Evolutionary conservation across 2,329 filamentous ascomycete species (phyloP), one percentile per base, ranked within the genome.

Genomic region (Epichloe festucae): DNA sequence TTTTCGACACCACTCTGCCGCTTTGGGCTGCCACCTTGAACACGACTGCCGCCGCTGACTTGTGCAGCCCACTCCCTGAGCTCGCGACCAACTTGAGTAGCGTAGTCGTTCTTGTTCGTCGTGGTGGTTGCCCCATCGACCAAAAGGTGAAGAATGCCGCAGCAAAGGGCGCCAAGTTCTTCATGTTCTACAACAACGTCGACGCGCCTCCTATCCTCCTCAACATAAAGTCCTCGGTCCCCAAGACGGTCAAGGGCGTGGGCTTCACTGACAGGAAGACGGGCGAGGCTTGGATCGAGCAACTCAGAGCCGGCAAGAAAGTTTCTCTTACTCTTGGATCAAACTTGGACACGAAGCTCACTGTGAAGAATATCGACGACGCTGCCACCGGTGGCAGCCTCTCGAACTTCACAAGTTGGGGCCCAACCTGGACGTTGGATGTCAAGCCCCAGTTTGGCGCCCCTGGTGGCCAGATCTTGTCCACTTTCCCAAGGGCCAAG

Each of bases 161-260:
- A 21, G 65, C 4, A 5, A 70, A 70, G 44, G 81, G 81, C 8
- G 81, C 78, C 48, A 73, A 75, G 59, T 82, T 82, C 55, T 64
- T 85, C 52, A 65, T 84, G 58, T 68, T 81, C 58, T 84, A 83
- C 64, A 82, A 83, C 69, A 78, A 76, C 55, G 55, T 52, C 23
- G 27, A 31, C 27, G 27, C 27, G 27, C 27, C 27, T 31, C 27
- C 27, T 4, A 31, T 3, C 27, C 3, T 31, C 8, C 8, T 31
- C 27, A 3, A 10, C 27, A 4, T 31, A 1, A 1, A 31, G 27
- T 0, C 27, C 27, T 10, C 8, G 27, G 27, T 11, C 27, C 27
- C 27, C 27, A 11, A 31, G 27, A 31, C 27, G 27, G 27, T 31
- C 27, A 10, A 31, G 27, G 27, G 27, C 10, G 27, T 31, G 10